Evolutionary conservation across 2,329 filamentous ascomycete genomes (phyloP).

Genomic region (Capronia epimyces): DNA sequence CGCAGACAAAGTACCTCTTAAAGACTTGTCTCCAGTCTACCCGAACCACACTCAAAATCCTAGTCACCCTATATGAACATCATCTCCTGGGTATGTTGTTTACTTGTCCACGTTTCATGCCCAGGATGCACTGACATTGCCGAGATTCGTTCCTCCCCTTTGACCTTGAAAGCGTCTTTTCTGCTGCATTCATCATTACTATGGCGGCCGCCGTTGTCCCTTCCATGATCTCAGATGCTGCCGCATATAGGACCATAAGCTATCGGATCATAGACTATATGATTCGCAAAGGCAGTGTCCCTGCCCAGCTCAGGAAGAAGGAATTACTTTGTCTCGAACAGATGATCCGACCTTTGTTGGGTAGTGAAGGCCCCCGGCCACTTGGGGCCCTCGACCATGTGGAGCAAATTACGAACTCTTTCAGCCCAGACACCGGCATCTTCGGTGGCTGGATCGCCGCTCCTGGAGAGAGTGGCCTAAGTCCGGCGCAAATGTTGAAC

Average conservation of each 20-base stretch:
- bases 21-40: constrained; percentile 2
- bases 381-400: too few species aligned
- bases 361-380: too few species aligned
- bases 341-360: constrained; percentile 3
- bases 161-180: constrained; percentile 1
- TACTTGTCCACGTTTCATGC: background rate
- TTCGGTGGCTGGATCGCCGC: background rate
- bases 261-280: constrained; percentile 1
- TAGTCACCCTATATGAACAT: background rate
- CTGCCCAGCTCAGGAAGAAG: constrained; percentile 1
- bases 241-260: background rate
- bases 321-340: constrained; percentile 5
- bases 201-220: background rate
- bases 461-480: constrained; percentile 1
- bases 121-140: background rate
- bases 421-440: background rate
- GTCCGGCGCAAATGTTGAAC: constrained; percentile 5
- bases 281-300: background rate
- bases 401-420: too few species aligned
- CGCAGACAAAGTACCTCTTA: constrained; percentile 1
- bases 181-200: constrained; percentile 2
- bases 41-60: background rate
- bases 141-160: constrained; percentile 5
- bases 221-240: background rate
- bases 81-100: background rate